phyloP scores from a whole-genome alignment of 2,329 filamentous ascomycete species.

The Magnaporthiopsis incrustans region DNA sequence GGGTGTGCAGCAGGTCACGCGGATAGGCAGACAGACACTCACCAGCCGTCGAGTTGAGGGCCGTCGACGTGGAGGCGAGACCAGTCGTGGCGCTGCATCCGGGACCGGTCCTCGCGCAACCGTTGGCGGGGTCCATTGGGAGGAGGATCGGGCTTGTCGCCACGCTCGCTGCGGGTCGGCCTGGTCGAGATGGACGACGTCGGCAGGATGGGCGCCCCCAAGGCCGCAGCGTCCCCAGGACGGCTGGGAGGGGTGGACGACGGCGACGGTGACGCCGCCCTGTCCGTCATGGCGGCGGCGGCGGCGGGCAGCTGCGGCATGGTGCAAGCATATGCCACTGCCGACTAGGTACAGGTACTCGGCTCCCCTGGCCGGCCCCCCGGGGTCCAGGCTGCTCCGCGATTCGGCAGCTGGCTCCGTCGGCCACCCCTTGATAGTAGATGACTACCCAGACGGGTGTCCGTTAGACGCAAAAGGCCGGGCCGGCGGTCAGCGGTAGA shows the following conservation, averaged over 20 bases:
- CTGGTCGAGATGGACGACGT: neutral
- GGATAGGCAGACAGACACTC: neutral
- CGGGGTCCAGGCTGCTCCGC: no score
- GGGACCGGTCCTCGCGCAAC: neutral
- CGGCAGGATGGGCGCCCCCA: neutral
- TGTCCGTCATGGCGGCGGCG: neutral
- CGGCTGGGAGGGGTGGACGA: neutral
- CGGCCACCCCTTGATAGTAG: no score
- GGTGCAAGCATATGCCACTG: no score
- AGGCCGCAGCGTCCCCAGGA: neutral
- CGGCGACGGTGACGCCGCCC: no score
- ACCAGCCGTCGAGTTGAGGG: constrained; percentile 11
- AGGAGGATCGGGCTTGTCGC: neutral
- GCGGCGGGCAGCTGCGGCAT: neutral
- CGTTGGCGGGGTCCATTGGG: no score
- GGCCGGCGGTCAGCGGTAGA: no score
- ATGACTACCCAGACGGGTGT: no score
- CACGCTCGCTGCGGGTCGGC: neutral
- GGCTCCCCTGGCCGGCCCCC: neutral
- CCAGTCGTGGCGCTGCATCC: neutral
- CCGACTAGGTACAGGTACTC: no score
- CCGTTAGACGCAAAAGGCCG: no score
- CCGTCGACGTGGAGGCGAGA: neutral
- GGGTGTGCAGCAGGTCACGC: neutral
- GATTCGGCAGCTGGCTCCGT: no score